Evolutionary conservation across 148 eudicot genomes (phyloP).

Genomic region (Rhododendron mucronatum): DNA sequence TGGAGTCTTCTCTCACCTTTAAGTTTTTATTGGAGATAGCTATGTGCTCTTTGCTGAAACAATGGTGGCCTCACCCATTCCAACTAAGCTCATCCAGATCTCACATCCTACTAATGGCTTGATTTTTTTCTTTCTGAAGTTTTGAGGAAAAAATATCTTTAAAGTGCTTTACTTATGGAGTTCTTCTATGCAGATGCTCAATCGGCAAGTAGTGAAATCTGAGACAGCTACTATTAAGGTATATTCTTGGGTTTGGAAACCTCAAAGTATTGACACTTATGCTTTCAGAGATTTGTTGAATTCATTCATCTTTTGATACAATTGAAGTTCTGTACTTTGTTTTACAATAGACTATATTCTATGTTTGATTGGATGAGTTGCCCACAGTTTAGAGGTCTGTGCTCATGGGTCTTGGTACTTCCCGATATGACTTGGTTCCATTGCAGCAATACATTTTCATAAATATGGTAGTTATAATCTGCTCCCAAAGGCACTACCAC

Average conservation of each 20-base stretch:
- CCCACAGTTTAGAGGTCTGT: neutral
- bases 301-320: neutral
- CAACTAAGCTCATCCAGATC: neutral
- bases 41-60: neutral
- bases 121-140: neutral
- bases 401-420: neutral
- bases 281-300: neutral
- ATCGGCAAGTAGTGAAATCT: slow-evolving; percentile 91
- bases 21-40: neutral
- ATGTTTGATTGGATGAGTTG: neutral
- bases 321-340: neutral
- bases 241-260: slow-evolving; percentile 3
- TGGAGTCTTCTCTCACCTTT: neutral
- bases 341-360: neutral
- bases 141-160: neutral
- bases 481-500: neutral
- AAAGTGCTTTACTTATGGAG: slow-evolving; percentile 12
- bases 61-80: neutral
- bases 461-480: neutral
- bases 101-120: neutral
- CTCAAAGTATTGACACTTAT: neutral
- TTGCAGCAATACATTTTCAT: neutral
- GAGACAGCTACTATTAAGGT: slow-evolving; percentile 95
- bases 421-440: neutral
- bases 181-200: slow-evolving; percentile 63